Conservation (phyloP, 345 rosid genomes). For the Rhizophora mangle region DNA sequence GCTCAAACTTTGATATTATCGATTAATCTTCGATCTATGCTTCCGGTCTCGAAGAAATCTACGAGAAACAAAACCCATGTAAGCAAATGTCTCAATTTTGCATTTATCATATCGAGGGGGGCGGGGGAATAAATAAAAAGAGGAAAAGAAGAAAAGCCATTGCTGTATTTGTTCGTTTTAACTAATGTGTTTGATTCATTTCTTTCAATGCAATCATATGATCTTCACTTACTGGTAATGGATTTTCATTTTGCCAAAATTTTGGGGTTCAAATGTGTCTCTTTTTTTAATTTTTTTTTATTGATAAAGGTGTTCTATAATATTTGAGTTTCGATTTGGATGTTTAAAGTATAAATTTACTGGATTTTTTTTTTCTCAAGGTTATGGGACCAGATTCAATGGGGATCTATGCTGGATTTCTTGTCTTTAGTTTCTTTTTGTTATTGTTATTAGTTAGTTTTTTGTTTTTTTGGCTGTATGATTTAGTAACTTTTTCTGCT, state of each 20-base stretch:
- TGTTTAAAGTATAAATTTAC: constrained; percentile 15
- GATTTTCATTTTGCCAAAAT: constrained; percentile 32
- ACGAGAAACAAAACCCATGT: constrained; percentile 45
- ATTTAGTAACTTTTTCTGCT: constrained; percentile 25
- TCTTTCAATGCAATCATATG: constrained; percentile 43
- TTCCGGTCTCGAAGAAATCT: constrained; percentile 44
- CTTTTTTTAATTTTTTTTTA: neutral
- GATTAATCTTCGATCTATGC: constrained; percentile 46
- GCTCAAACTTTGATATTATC: constrained; percentile 25
- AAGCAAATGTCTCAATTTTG: constrained; percentile 26
- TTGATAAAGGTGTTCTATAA: no score
- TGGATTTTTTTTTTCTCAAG: constrained; percentile 12
- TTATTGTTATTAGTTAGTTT: constrained; percentile 15
- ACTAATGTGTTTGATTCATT: constrained; percentile 20
- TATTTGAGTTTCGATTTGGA: neutral
- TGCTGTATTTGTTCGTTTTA: neutral
- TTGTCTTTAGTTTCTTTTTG: constrained; percentile 31
- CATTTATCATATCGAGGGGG: neutral
- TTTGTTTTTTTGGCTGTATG: constrained; percentile 4
- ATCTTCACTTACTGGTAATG: constrained; percentile 38
- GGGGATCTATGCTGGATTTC: constrained; percentile 92
- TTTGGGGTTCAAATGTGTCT: constrained; percentile 3
- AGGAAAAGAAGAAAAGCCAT: neutral
- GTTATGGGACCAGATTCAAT: constrained; percentile 56
- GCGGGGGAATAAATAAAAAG: no score